Base-by-base conservation (phyloP, 371 early-diverging fungal species). In the Saksenaea oblongispora region DNA sequence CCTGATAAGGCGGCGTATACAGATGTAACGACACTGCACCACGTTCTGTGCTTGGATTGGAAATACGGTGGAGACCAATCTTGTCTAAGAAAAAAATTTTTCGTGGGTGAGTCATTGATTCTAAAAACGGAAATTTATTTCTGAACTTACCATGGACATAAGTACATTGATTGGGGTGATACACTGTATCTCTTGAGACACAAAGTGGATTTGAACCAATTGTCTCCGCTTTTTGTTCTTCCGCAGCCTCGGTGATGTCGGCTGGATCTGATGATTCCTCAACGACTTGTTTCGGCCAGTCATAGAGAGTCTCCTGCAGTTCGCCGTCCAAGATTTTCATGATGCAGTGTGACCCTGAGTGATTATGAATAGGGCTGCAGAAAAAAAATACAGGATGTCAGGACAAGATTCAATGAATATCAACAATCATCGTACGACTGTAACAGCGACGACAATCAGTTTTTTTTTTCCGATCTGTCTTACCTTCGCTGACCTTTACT, bases 261-360 rank as follows among this genome's bases (percentile, higher is more conserved):
- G 51, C 51, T 18, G 51, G 51, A 5, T 44, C 57, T 17, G 64
- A 44, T 27, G 66, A 64, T 10, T 58, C 77, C 39, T 56, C 51
- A 26, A 71, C 63, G 27, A 61, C 57, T 17, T 65, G 65, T 5
- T 71, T 67, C 0, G 96, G 96, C 91, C 91, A 93, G 34, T 89
- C 80, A 67, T 85, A 97, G 35, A 86, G 81, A 0, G 91, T 87
- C 72, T 97, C 98, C 61, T 83, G 71, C 36, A 97, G 79, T 65
- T 88, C 83, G 2, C 96, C 96, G 57, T 90, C 91, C 28, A 97
- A 82, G 34, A 96, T 78, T 72, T 96, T 96, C 92, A 97, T 91
- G 63, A 95, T 83, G 78, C 98, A 97, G 75, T 97, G 98, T 53
- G 95, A 90, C 51, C 89, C 88, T n/a, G 93, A 74, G 69, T 97